Evolutionary conservation across 495 filamentous ascomycete genomes (phyloP), one percentile per base, ranked within the genome.

Genomic region (Trypethelium eluteriae): DNA sequence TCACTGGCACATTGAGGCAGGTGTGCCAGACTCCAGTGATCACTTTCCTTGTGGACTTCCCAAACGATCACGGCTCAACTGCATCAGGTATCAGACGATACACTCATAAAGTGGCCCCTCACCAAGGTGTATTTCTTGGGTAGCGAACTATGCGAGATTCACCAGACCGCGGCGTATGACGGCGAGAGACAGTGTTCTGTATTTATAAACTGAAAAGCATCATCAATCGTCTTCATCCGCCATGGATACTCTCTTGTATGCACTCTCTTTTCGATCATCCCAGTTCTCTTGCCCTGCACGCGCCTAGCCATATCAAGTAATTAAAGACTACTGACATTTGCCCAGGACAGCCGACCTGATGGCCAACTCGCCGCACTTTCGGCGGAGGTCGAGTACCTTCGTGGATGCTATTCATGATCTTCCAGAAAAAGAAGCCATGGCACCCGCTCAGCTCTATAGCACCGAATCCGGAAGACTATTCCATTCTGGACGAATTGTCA

Each of bases 391-490:
- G 61, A 96, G 91, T 67, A 96, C 92, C 44, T 96, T 95, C 76
- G 88, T 96, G 72, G 95, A 99, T 85, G 94, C 91, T 18, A 96
- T 99, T 70, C 95, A 99, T 78, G 93, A 97, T 79, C 81, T 96
- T 64, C 86, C 90, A 1, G 85, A 90, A 70, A 92, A 90, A 69
- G 85, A 86, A 63, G 88, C 92, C 66, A 85, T 95, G 79, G 95
- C 95, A 2, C 95, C 95, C 16, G 95, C 95, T 66, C 95, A 99
- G 79, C 81, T 99, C 35, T 99, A 99, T 76, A 96, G 91, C 75
- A 99, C 95, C 25, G 93, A 96, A 81, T 97, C 93, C 44, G 95
- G 95, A 62, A 85, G 93, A 32, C 85, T 99, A 35, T 99, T 98
- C 74, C 95, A 99, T 76, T 96, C 94, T 6, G 95, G 95, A 53